These are phyloP conservation scores for Casuarina cunninghamiana DNA, from an alignment of 306 rosid genomes.

Conservation along the genomic window DNA sequence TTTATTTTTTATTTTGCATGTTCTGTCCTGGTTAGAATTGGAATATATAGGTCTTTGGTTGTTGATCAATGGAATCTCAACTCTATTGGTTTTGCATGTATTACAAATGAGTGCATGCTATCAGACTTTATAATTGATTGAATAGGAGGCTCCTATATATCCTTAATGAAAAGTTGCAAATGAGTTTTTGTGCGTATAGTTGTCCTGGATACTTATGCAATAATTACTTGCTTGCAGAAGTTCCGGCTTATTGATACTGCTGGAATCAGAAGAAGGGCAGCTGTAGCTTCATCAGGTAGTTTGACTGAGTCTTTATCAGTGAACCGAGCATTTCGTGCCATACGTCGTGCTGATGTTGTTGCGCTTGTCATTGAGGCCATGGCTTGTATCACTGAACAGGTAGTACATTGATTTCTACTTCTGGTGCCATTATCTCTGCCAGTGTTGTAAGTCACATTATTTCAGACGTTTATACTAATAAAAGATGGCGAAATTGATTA, in stretches of 20 bases:
- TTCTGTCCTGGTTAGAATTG: neutral
- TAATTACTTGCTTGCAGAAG: conserved; percentile 52
- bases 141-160: neutral
- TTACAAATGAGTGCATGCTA: conserved; percentile 3
- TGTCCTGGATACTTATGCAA: conserved; percentile 8
- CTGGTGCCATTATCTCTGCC: neutral
- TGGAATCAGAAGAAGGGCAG: conserved; percentile 90
- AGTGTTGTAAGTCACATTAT: too few relatives aligned
- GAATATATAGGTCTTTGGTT: neutral
- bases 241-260: conserved; percentile 92
- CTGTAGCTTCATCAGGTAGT: conserved; percentile 78
- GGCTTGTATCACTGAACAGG: conserved; percentile 97
- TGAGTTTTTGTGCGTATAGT: neutral
- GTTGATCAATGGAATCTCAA: conserved; percentile 20
- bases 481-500: too few relatives aligned
- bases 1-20: neutral
- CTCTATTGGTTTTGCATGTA: conserved; percentile 23
- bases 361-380: conserved; percentile 96
- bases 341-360: conserved; percentile 87
- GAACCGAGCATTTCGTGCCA: conserved; percentile 94
- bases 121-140: neutral
- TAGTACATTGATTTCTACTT: conserved; percentile 26
- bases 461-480: too few relatives aligned
- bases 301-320: conserved; percentile 87
- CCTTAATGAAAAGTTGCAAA: neutral